These are phyloP conservation scores for Agrostemma githago DNA, from an alignment of 148 eudicot genomes.

Conservation along the genomic window DNA sequence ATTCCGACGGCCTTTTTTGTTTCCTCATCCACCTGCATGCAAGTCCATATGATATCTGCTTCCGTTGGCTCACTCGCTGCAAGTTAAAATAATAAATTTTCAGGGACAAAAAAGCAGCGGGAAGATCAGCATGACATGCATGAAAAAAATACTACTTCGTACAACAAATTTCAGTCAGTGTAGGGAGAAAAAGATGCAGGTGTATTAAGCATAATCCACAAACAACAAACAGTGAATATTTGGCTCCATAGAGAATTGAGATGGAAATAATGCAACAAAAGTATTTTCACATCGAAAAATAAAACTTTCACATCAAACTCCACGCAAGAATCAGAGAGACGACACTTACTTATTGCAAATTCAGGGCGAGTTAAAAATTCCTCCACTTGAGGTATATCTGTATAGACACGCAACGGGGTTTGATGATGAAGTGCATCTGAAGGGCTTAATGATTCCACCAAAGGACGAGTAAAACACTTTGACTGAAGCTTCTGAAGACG, in stretches of 20 bases:
- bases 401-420: slow-evolving; percentile 56
- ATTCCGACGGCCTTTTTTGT: slow-evolving; percentile 72
- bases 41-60: slow-evolving; percentile 96
- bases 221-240: too few species aligned
- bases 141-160: background rate
- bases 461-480: slow-evolving; percentile 29
- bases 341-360: slow-evolving; percentile 62
- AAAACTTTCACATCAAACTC: background rate
- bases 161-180: background rate
- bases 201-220: background rate
- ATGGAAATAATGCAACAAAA: background rate
- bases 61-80: slow-evolving; percentile 84
- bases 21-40: slow-evolving; percentile 91
- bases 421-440: slow-evolving; percentile 36
- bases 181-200: background rate
- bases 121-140: background rate
- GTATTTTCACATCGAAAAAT: background rate
- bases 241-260: background rate
- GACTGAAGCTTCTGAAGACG: slow-evolving; percentile 46
- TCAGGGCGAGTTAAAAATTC: slow-evolving; percentile 79
- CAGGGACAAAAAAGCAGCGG: background rate
- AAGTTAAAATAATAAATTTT: slow-evolving; percentile 13
- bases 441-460: slow-evolving; percentile 27
- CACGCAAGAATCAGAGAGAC: background rate
- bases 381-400: slow-evolving; percentile 81